phyloP scores from a whole-genome alignment of 2,329 filamentous ascomycete genomes.

The Nakataea oryzae region DNA sequence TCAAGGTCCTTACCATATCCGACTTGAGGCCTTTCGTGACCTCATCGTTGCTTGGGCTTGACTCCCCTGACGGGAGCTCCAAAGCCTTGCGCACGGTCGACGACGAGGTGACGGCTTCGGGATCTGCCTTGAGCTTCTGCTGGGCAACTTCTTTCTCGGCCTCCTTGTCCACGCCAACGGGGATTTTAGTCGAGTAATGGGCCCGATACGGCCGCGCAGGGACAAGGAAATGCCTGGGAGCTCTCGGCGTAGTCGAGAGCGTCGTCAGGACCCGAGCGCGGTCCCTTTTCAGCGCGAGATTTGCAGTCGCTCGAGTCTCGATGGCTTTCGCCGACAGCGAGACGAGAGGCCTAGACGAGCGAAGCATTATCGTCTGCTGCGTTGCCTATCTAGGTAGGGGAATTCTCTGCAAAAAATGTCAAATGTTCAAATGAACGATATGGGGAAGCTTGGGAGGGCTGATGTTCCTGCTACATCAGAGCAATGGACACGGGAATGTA shows the following conservation, averaged over 20 bases:
- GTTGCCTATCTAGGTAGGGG: not conserved
- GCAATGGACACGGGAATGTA: not conserved
- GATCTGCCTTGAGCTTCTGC: conserved; percentile 46
- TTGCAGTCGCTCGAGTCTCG: not conserved
- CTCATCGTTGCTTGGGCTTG: conserved; percentile 13
- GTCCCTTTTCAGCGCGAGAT: not conserved
- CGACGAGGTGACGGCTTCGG: conserved; percentile 47
- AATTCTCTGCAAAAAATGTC: not conserved
- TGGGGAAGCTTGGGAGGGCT: not conserved
- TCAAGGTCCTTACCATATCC: conserved; percentile 38
- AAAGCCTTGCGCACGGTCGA: conserved; percentile 45
- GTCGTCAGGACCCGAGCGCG: not conserved
- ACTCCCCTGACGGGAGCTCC: conserved; percentile 21
- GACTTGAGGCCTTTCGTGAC: conserved; percentile 26
- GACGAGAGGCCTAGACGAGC: not conserved
- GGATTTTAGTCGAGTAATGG: not conserved
- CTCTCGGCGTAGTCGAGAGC: not conserved
- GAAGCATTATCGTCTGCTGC: not conserved
- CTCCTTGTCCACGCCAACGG: conserved; percentile 33
- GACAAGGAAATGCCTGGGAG: not conserved
- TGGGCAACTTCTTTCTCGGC: conserved; percentile 43
- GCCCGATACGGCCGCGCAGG: not conserved
- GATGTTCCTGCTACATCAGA: not conserved
- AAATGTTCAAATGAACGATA: not conserved
- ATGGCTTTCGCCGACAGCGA: not conserved